Evolutionary conservation across 83 land plant species (phyloP).

Genomic region (Diphasiastrum complanatum): DNA sequence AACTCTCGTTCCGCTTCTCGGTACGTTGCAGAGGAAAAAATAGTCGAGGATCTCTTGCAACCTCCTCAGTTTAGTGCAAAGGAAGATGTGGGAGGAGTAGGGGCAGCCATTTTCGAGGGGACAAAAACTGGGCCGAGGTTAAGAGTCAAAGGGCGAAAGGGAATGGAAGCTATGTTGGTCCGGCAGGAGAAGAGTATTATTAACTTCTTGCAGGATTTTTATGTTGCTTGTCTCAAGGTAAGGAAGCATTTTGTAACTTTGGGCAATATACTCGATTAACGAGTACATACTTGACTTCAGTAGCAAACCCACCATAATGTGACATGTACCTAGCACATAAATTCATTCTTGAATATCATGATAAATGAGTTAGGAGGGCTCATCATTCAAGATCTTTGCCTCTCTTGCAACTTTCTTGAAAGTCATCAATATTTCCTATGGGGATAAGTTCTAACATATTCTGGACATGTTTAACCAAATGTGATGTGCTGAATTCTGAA

Average conservation of each 20-base stretch:
- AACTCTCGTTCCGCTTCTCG: constrained; percentile 2
- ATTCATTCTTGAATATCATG: too few relatives aligned
- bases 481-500: too few relatives aligned
- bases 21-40: constrained; percentile 20
- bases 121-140: constrained; percentile 11
- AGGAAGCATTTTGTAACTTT: not conserved
- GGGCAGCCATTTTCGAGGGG: constrained; percentile 26
- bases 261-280: too few relatives aligned
- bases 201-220: constrained; percentile 29
- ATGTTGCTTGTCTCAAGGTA: constrained; percentile 30
- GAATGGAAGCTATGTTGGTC: constrained; percentile 33
- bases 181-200: constrained; percentile 24
- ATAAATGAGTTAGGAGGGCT: too few relatives aligned
- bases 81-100: constrained; percentile 28
- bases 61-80: not conserved
- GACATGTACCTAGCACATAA: too few relatives aligned
- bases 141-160: constrained; percentile 27
- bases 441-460: too few relatives aligned
- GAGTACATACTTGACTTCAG: not conserved
- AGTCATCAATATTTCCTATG: too few relatives aligned
- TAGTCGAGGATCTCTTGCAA: constrained; percentile 8
- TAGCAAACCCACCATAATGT: too few relatives aligned
- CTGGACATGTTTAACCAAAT: too few relatives aligned
- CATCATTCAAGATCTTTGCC: too few relatives aligned
- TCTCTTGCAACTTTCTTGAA: too few relatives aligned